Percentiles rank a stretch among this genome's conserved stretches.
Conservation (phyloP, 1,284 basidiomycete genomes). For the Tylopilus orsonianus region DNA sequence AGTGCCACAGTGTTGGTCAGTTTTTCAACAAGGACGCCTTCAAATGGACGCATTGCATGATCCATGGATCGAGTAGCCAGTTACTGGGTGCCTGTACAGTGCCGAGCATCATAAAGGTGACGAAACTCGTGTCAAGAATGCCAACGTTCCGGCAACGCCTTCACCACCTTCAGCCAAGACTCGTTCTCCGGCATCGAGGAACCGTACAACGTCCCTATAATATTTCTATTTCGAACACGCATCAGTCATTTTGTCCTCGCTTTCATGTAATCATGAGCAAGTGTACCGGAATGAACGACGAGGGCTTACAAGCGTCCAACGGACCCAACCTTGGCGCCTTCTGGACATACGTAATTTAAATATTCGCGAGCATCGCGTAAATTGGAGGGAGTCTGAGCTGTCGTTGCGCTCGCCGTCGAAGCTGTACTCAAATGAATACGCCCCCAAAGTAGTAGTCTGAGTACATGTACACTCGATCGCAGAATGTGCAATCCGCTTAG, state of each 20-base stretch:
- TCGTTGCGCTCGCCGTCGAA: conserved; percentile 50
- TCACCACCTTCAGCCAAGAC: conserved; percentile 52
- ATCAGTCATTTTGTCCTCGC: conserved; percentile 63
- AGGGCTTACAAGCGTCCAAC: conserved; percentile 63
- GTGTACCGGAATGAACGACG: background rate
- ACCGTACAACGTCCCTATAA: conserved; percentile 66
- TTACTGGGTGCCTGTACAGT: conserved; percentile 67
- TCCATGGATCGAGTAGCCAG: conserved; percentile 79
- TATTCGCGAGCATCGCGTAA: conserved; percentile 79
- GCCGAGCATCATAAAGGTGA: conserved; percentile 5
- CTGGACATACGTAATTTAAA: conserved; percentile 75
- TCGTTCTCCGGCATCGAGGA: conserved; percentile 65
- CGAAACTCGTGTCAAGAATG: conserved; percentile 69
- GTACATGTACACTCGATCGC: conserved; percentile 64
- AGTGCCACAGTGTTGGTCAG: conserved; percentile 83
- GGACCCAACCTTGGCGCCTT: conserved; percentile 80
- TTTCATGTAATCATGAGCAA: conserved; percentile 40
- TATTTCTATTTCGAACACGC: conserved; percentile 70
- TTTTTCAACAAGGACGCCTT: conserved; percentile 74
- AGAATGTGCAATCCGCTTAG: conserved; percentile 63
- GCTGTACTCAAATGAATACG: conserved; percentile 38
- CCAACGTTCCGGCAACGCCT: conserved; percentile 49
- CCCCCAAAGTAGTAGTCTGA: background rate
- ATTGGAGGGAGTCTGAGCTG: conserved; percentile 58
- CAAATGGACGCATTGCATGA: conserved; percentile 77